These are phyloP conservation scores for Cercospora sp. DNA, from an alignment of 2,329 filamentous ascomycete species.

Conservation along the genomic window DNA sequence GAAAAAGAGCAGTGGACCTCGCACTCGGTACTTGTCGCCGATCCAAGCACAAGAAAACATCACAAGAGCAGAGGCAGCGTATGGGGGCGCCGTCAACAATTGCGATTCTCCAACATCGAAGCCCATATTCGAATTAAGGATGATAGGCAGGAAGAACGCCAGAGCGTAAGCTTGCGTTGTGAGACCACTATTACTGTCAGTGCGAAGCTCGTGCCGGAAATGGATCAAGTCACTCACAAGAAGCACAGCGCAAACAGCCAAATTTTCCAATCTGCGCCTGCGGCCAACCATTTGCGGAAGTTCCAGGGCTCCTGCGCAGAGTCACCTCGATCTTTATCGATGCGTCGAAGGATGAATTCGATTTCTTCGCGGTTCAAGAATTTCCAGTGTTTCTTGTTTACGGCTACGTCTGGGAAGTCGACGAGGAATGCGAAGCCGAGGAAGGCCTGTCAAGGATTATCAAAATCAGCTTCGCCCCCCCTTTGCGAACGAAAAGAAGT, in stretches of 20 bases:
- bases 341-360: slow-evolving; percentile 6
- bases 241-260: background rate
- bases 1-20: slow-evolving; percentile 32
- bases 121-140: slow-evolving; percentile 36
- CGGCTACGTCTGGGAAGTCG: slow-evolving; percentile 14
- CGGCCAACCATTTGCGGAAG: background rate
- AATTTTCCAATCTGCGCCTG: background rate
- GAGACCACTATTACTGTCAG: background rate
- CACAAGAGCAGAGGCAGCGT: slow-evolving; percentile 36
- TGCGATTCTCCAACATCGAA: slow-evolving; percentile 46
- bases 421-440: slow-evolving; percentile 8
- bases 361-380: slow-evolving; percentile 10
- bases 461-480: background rate
- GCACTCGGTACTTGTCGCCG: slow-evolving; percentile 29
- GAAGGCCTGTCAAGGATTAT: background rate
- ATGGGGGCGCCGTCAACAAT: slow-evolving; percentile 49
- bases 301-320: background rate
- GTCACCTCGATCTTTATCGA: background rate
- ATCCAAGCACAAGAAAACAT: slow-evolving; percentile 28
- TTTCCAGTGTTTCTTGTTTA: background rate
- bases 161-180: slow-evolving; percentile 7
- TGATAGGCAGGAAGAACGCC: slow-evolving; percentile 14
- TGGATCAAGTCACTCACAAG: background rate
- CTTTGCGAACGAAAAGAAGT: background rate
- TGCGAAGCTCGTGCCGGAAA: no score